These are phyloP conservation scores for Hypoxylon cercidicola DNA, from an alignment of 495 filamentous ascomycete genomes.

Conservation along the genomic window DNA sequence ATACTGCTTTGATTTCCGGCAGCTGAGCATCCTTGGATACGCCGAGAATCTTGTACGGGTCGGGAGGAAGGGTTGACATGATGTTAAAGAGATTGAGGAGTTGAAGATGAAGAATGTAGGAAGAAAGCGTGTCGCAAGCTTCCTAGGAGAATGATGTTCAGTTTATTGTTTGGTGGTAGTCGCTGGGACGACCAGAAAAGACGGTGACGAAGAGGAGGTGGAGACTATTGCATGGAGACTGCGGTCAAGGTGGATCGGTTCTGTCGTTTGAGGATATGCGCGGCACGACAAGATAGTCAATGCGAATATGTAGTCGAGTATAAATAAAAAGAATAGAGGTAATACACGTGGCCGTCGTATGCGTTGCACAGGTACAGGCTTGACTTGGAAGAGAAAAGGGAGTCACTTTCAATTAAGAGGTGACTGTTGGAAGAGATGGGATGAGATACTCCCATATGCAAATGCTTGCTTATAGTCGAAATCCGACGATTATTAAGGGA, in stretches of 20 bases:
- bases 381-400: constrained; percentile 13
- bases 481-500: neutral
- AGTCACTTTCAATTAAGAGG: constrained; percentile 50
- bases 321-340: constrained; percentile 18
- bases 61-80: constrained; percentile 76
- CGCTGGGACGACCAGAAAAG: constrained; percentile 44
- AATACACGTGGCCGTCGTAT: constrained; percentile 38
- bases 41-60: constrained; percentile 86
- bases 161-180: constrained; percentile 40
- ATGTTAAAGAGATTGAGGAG: constrained; percentile 42
- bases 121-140: constrained; percentile 29
- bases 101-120: constrained; percentile 21
- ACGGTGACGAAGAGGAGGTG: constrained; percentile 38
- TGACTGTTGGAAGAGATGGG: constrained; percentile 24
- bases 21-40: constrained; percentile 78
- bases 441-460: constrained; percentile 29
- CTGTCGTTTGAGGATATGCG: constrained; percentile 25
- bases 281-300: constrained; percentile 22
- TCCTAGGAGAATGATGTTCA: constrained; percentile 15
- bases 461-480: constrained; percentile 12
- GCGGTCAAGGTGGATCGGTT: constrained; percentile 42
- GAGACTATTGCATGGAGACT: constrained; percentile 54
- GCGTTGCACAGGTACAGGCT: constrained; percentile 17
- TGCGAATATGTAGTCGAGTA: constrained; percentile 3
- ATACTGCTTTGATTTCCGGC: constrained; percentile 78